phyloP scores from a whole-genome alignment of 2,329 filamentous ascomycete species.

The Venturia effusa region DNA sequence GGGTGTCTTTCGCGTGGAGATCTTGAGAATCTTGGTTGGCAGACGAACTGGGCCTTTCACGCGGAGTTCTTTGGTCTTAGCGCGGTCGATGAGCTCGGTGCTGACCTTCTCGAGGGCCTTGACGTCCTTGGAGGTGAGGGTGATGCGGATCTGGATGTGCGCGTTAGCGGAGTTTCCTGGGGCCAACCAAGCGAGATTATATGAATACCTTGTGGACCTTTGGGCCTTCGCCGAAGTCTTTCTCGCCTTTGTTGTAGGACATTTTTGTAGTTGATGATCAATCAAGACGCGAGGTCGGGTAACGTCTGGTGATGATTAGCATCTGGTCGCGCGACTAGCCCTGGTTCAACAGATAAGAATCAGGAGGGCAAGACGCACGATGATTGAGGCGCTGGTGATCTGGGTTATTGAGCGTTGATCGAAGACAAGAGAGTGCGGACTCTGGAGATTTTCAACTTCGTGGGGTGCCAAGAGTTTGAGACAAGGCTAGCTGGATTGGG shows the following conservation, averaged over 20 bases:
- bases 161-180: slow-evolving; percentile 64
- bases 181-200: slow-evolving; percentile 1
- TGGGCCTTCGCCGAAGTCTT: slow-evolving; percentile 72
- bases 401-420: not conserved
- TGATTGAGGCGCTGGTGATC: not conserved
- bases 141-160: slow-evolving; percentile 72
- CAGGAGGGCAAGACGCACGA: not conserved
- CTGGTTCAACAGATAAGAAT: not conserved
- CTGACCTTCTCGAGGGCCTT: slow-evolving; percentile 74
- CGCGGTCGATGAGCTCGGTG: slow-evolving; percentile 69
- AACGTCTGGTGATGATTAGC: slow-evolving; percentile 26
- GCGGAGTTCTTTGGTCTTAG: slow-evolving; percentile 95
- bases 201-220: slow-evolving; percentile 6
- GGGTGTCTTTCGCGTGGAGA: slow-evolving; percentile 97
- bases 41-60: slow-evolving; percentile 98
- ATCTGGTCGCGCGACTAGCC: not conserved
- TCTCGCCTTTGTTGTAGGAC: slow-evolving; percentile 92
- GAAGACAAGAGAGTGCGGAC: not conserved
- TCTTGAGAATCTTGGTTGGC: slow-evolving; percentile 92
- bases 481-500: not conserved
- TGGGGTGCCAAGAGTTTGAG: not conserved
- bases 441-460: not conserved
- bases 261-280: slow-evolving; percentile 45
- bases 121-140: slow-evolving; percentile 83
- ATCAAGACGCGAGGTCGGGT: slow-evolving; percentile 39